Conservation (phyloP, 768 basidiomycete species). For the Phaeolepiota aurea region DNA sequence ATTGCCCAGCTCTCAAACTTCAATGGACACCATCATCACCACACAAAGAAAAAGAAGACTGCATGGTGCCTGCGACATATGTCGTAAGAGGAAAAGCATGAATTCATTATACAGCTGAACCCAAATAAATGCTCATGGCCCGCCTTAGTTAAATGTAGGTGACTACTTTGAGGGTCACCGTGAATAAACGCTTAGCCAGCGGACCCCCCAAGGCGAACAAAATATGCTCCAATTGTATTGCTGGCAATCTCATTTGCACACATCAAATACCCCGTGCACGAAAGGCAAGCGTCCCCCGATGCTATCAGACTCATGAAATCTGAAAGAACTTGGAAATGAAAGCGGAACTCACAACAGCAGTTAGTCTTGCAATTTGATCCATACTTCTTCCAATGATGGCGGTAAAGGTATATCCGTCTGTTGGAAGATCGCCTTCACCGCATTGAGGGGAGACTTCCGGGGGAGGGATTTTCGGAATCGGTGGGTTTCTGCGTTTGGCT, state of each 20-base stretch:
- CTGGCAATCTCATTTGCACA: conserved; percentile 40
- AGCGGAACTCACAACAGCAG: conserved; percentile 26
- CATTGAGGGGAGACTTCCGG: conserved; percentile 19
- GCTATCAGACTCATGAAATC: too few relatives aligned
- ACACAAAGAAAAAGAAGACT: conserved; percentile 30
- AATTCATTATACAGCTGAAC: not conserved
- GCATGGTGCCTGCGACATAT: conserved; percentile 38
- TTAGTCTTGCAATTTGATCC: conserved; percentile 8
- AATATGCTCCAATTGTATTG: conserved; percentile 48
- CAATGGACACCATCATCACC: conserved; percentile 1
- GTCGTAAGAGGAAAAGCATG: conserved; percentile 35
- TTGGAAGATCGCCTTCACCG: conserved; percentile 21
- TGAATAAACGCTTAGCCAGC: conserved; percentile 49
- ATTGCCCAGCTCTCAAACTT: too few relatives aligned
- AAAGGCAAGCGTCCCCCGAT: conserved; percentile 28
- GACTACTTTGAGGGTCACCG: conserved; percentile 40
- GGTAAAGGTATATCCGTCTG: conserved; percentile 18
- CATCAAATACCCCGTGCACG: conserved; percentile 41
- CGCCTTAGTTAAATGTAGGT: conserved; percentile 30
- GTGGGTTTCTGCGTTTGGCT: too few relatives aligned
- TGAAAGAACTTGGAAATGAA: too few relatives aligned
- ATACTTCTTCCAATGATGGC: not conserved
- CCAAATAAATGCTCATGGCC: conserved; percentile 2
- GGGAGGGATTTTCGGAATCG: too few relatives aligned
- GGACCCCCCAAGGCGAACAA: too few relatives aligned